Base-by-base conservation (phyloP, 73 alveolate species). In the Blepharisma japonicum region DNA sequence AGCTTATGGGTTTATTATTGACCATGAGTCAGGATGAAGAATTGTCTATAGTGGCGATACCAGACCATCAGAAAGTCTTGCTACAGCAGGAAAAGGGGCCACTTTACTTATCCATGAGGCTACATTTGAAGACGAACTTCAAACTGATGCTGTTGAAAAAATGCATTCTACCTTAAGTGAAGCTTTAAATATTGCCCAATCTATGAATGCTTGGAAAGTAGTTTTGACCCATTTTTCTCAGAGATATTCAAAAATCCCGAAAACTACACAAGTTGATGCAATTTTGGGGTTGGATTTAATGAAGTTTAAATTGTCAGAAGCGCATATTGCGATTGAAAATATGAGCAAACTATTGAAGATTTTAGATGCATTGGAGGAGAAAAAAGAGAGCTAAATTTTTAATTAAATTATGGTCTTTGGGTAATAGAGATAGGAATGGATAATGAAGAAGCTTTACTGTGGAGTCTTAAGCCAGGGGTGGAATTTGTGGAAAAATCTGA, bases 51-150 rank as follows among this genome's bases (percentile, higher is more conserved):
- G 91, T 78, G 97, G 91, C 0, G 92, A 89, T 68, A 94, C 99
- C 8, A 85, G 95, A 56, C 98, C 98, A 6, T 93, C 94, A 79
- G 87, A 90, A 68, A 87, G 89, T 78, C 81, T 95, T 72, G 74
- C 83, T 42, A 93, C 91, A 79, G 92, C 90, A 54, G 92, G 97
- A 20, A 77, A 89, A 83, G 87, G 88, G 55, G 87, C 96, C 0
- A 92, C 96, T 56, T 67, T 97, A 39, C 91, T 97, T 55, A 97
- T 97, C 53, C 99, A 97, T 89, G 99, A 97, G 85, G 98, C 98
- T 0, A 97, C 99, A 18, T 95, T 95, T 79, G 98, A 91, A 47
- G 95, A 92, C 79, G 94, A 82, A 53, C 77, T 92, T 77, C 20
- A 70, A 51, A 86, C 83, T 66, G 97, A 95, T 77, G 99, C 99